Conservation (phyloP, 2,329 filamentous ascomycete genomes). For the Sporothrix schenckii region DNA sequence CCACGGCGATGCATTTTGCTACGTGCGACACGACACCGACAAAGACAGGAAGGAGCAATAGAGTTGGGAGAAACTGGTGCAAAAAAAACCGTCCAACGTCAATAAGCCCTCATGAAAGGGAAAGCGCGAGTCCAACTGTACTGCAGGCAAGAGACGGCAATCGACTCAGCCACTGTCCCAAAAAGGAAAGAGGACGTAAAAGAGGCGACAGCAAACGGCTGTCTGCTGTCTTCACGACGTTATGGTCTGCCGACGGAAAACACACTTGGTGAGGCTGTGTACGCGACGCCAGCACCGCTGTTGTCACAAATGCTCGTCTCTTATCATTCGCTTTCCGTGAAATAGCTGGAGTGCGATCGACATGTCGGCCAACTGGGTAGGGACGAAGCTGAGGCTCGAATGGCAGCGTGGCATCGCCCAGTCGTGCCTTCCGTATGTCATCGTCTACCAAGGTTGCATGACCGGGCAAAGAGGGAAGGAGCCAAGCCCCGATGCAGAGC, state of each 20-base stretch:
- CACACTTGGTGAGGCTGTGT: slow-evolving; percentile 14
- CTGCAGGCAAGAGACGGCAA: neutral
- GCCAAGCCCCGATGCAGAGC: slow-evolving; percentile 1
- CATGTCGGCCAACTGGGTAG: neutral
- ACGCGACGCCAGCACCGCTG: neutral
- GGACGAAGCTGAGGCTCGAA: neutral
- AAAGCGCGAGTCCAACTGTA: too few species aligned
- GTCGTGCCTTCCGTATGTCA: slow-evolving; percentile 13
- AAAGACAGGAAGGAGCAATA: slow-evolving; percentile 19
- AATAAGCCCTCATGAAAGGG: neutral
- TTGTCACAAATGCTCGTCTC: neutral
- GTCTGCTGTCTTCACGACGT: neutral
- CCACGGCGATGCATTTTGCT: neutral
- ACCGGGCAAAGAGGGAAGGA: slow-evolving; percentile 14
- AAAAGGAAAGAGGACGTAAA: slow-evolving; percentile 22
- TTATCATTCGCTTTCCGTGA: neutral
- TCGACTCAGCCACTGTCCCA: slow-evolving; percentile 25
- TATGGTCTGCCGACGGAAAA: too few species aligned
- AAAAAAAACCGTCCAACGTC: neutral
- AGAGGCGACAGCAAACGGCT: slow-evolving; percentile 9
- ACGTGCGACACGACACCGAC: neutral
- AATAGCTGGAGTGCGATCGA: slow-evolving; percentile 1
- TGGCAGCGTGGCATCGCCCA: neutral
- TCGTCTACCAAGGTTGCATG: slow-evolving; percentile 5
- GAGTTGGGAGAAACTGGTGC: neutral